A percentile compares a stretch with the other conserved stretches of the same genome.
Evolutionary conservation across 129 eudicot genomes (phyloP).

Genomic region (Chrysanthemum lavandulifolium): DNA sequence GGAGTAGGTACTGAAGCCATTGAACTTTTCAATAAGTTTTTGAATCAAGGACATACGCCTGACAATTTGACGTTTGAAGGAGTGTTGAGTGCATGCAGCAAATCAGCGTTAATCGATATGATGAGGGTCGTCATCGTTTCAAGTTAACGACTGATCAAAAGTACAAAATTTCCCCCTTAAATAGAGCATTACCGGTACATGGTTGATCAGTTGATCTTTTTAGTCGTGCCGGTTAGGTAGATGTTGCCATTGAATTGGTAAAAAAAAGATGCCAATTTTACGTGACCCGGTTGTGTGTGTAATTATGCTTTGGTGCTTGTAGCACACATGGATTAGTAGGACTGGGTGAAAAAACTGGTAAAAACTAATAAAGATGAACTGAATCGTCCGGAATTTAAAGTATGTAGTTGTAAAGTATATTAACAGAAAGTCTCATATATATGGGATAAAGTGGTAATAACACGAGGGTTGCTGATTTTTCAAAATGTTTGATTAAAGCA

Average conservation of each 20-base stretch:
- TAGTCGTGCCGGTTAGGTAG: slow-evolving; percentile 21
- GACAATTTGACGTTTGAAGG: slow-evolving; percentile 28
- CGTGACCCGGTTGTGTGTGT: no score
- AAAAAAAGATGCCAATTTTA: no score
- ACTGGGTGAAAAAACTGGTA: no score
- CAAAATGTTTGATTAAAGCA: slow-evolving; percentile 31
- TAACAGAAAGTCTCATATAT: not conserved
- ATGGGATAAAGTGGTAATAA: slow-evolving; percentile 44
- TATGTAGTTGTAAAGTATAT: no score
- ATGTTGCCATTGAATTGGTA: no score
- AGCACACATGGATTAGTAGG: no score
- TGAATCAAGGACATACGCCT: slow-evolving; percentile 4
- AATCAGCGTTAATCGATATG: slow-evolving; percentile 23
- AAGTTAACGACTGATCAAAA: slow-evolving; percentile 24
- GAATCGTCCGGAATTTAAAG: no score
- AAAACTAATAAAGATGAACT: no score
- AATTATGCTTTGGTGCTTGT: no score
- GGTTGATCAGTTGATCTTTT: slow-evolving; percentile 33
- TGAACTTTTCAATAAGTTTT: slow-evolving; percentile 18
- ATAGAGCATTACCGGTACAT: slow-evolving; percentile 44
- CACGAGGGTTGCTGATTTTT: slow-evolving; percentile 18
- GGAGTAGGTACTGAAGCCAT: slow-evolving; percentile 34
- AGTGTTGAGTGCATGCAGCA: slow-evolving; percentile 33
- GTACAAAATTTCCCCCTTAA: slow-evolving; percentile 27
- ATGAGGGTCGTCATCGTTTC: slow-evolving; percentile 34